A percentile compares a stretch with the other conserved stretches of the same genome.
phyloP scores from a whole-genome alignment of 1,139 yeast species.

The Kurtzmaniella quercitrusa region DNA sequence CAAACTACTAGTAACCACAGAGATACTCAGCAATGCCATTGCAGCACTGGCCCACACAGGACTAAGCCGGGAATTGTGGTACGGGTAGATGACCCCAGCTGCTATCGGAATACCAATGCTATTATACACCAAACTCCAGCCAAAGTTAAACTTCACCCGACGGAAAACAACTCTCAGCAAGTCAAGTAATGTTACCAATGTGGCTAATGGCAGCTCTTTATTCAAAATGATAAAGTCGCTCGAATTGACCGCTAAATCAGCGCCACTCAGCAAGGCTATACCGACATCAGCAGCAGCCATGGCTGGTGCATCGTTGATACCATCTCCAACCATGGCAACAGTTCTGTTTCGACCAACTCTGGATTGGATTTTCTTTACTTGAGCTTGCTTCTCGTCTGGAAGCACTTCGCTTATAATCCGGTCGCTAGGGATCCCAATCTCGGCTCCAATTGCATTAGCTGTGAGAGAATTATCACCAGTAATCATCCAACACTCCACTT shows the following conservation, averaged over 20 bases:
- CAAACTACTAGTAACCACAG: conserved; percentile 55
- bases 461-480: conserved; percentile 68
- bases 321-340: conserved; percentile 64
- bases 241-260: conserved; percentile 56
- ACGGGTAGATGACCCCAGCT: conserved; percentile 60
- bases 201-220: conserved; percentile 41
- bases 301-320: conserved; percentile 63
- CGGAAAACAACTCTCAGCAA: conserved; percentile 25
- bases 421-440: conserved; percentile 50
- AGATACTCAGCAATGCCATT: conserved; percentile 59
- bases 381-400: conserved; percentile 67
- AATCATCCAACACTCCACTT: conserved; percentile 66
- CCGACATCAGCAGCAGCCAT: conserved; percentile 58
- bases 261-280: conserved; percentile 54
- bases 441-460: conserved; percentile 63
- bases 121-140: conserved; percentile 51
- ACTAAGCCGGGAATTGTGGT: conserved; percentile 45
- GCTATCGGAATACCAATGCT: conserved; percentile 57
- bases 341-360: conserved; percentile 15
- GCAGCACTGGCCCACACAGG: conserved; percentile 70
- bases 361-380: conserved; percentile 50
- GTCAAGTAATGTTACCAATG: conserved; percentile 46
- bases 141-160: conserved; percentile 47
- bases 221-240: conserved; percentile 53
- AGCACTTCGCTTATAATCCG: conserved; percentile 70